Percentiles rank a stretch among this genome's conserved stretches.
Conservation (phyloP, 164 flowering plant species). For the Stephania japonica region DNA sequence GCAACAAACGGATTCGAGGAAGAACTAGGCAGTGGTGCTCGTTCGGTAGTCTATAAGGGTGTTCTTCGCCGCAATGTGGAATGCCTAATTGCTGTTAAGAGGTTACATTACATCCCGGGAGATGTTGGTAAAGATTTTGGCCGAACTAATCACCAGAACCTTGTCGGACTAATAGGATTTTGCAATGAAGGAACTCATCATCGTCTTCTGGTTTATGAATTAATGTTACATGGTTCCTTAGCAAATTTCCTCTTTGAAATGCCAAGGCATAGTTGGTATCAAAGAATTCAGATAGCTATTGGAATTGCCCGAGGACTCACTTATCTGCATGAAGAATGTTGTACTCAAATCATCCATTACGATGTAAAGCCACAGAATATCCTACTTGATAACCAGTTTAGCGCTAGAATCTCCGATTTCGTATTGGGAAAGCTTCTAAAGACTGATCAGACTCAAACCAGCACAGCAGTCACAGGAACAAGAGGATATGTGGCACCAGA, state of each 20-base stretch:
- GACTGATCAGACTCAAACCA: constrained; percentile 16
- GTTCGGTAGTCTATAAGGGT: constrained; percentile 17
- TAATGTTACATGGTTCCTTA: constrained; percentile 20
- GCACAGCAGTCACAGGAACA: constrained; percentile 22
- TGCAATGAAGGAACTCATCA: constrained; percentile 21
- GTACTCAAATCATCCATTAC: constrained; percentile 21
- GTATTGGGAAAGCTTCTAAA: constrained; percentile 25
- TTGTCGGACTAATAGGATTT: constrained; percentile 20
- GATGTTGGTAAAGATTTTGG: constrained; percentile 19
- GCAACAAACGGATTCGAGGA: constrained; percentile 21
- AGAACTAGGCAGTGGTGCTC: constrained; percentile 12
- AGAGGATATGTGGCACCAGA: constrained; percentile 26
- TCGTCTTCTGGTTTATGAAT: constrained; percentile 22
- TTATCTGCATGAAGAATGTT: constrained; percentile 23
- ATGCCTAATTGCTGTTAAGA: constrained; percentile 20
- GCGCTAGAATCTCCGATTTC: constrained; percentile 20
- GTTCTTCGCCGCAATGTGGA: neutral
- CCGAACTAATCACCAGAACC: constrained; percentile 22
- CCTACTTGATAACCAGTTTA: constrained; percentile 14
- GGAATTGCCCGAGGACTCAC: constrained; percentile 22
- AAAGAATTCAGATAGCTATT: constrained; percentile 15
- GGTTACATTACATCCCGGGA: constrained; percentile 9
- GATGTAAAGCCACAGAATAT: constrained; percentile 26
- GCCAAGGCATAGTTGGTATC: constrained; percentile 17
- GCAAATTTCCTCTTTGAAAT: constrained; percentile 18